A percentile compares a stretch with the other conserved stretches of the same genome.
Evolutionary conservation across 179 eudicot genomes (phyloP).

Genomic region (Nepenthes alata): DNA sequence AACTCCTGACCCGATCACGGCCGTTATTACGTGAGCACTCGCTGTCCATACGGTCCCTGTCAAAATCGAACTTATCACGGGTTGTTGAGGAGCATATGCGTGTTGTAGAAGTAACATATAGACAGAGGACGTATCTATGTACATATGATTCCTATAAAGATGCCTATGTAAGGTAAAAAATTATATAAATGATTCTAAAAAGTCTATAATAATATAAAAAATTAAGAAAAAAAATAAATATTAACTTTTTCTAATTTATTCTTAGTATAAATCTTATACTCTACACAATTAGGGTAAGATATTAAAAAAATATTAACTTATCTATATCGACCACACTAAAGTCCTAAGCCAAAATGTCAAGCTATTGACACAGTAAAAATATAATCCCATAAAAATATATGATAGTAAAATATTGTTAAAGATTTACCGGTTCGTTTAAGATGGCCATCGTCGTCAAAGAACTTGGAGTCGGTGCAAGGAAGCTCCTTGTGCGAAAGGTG

Average conservation of each 20-base stretch:
- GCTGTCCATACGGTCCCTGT: conserved; percentile 50
- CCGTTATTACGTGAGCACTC: conserved; percentile 52
- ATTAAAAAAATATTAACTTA: too few relatives aligned
- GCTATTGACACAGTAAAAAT: too few relatives aligned
- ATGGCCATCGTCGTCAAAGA: conserved; percentile 30
- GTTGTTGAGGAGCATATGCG: background rate
- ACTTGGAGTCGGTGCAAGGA: conserved; percentile 12
- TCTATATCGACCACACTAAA: too few relatives aligned
- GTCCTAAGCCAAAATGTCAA: too few relatives aligned
- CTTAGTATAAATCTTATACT: too few relatives aligned
- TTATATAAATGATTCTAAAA: too few relatives aligned
- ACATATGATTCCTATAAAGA: background rate
- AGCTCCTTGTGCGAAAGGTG: conserved; percentile 4
- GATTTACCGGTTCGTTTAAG: conserved; percentile 21
- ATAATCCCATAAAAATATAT: too few relatives aligned
- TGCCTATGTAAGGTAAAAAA: too few relatives aligned
- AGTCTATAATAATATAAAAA: too few relatives aligned
- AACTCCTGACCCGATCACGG: conserved; percentile 59
- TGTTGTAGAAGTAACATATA: background rate
- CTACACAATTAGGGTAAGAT: too few relatives aligned
- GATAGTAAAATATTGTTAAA: background rate
- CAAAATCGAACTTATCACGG: background rate
- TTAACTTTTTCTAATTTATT: too few relatives aligned
- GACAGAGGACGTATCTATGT: background rate
- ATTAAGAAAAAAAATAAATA: too few relatives aligned